Conservation (phyloP, 352 stramenopile species). For the Phytophthora boehmeriae region DNA sequence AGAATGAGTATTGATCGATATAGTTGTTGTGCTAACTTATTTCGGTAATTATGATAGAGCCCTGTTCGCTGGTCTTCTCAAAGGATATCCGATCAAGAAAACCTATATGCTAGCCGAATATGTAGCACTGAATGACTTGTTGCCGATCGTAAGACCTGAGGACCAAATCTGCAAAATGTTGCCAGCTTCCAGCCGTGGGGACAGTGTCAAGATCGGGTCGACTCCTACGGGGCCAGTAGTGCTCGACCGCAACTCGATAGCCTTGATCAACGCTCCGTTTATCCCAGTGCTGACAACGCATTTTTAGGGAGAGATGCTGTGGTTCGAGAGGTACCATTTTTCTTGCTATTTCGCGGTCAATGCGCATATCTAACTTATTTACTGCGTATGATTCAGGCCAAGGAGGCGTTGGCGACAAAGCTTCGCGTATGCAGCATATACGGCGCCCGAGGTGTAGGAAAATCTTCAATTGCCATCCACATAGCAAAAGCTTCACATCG, state of each 20-base stretch:
- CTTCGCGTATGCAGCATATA: conserved; percentile 58
- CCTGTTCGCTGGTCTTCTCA: conserved; percentile 53
- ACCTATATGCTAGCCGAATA: conserved; percentile 42
- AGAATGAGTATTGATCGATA: not conserved
- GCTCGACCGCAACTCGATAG: conserved; percentile 29
- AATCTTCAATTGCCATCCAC: conserved; percentile 64
- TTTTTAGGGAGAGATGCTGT: conserved; percentile 56
- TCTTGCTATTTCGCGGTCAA: not conserved
- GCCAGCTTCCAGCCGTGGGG: conserved; percentile 10
- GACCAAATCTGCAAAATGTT: conserved; percentile 46
- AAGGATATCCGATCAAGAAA: conserved; percentile 47
- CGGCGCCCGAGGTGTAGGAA: conserved; percentile 53
- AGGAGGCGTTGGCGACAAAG: conserved; percentile 33
- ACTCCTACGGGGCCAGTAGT: conserved; percentile 3
- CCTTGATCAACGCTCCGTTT: conserved; percentile 48
- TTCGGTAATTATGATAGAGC: conserved; percentile 35
- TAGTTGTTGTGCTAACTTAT: conserved; percentile 5
- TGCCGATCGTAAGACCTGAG: conserved; percentile 24
- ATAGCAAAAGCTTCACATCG: conserved; percentile 55
- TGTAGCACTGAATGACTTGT: conserved; percentile 49
- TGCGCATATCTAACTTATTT: conserved; percentile 10
- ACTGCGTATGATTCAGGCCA: conserved; percentile 25
- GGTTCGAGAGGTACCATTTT: conserved; percentile 47
- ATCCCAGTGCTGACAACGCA: conserved; percentile 62
- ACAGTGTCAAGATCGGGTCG: conserved; percentile 30